phyloP scores from a whole-genome alignment of 805 yeast genomes.

The Ascoidea rubescens region DNA sequence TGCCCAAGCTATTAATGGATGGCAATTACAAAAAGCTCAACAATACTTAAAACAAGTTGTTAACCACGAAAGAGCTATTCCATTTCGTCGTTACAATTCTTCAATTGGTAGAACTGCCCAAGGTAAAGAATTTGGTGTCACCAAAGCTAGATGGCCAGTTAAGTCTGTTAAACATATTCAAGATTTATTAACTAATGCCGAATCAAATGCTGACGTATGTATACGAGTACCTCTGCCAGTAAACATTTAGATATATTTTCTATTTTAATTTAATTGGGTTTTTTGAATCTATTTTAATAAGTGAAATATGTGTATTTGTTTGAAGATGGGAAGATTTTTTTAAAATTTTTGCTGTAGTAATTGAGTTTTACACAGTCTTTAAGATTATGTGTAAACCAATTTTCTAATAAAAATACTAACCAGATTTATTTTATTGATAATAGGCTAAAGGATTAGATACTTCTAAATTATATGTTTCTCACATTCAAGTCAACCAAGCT shows the following conservation, averaged over 20 bases:
- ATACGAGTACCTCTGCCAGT: constrained; percentile 11
- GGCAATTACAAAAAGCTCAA: constrained; percentile 95
- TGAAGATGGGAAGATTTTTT: background rate
- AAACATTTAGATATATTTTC: background rate
- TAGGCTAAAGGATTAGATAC: constrained; percentile 93
- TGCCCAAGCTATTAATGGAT: constrained; percentile 96
- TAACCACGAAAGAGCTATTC: constrained; percentile 98
- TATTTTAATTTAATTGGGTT: too few species aligned
- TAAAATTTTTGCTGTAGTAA: background rate
- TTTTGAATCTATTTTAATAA: too few species aligned
- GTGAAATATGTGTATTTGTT: background rate
- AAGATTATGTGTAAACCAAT: background rate
- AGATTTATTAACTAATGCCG: constrained; percentile 94
- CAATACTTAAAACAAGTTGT: constrained; percentile 89
- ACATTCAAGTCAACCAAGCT: constrained; percentile 99
- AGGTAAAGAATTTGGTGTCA: constrained; percentile 99
- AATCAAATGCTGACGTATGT: constrained; percentile 89
- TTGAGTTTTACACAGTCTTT: background rate
- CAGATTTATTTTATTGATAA: constrained; percentile 9
- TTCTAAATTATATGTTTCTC: constrained; percentile 85
- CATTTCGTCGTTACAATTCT: constrained; percentile 95
- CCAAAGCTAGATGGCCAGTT: constrained; percentile 99
- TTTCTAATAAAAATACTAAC: background rate
- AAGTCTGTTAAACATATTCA: constrained; percentile 93
- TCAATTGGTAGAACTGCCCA: constrained; percentile 99